Evolutionary conservation across 441 rosid genomes (phyloP).

Genomic region (Populus tomentosa): DNA sequence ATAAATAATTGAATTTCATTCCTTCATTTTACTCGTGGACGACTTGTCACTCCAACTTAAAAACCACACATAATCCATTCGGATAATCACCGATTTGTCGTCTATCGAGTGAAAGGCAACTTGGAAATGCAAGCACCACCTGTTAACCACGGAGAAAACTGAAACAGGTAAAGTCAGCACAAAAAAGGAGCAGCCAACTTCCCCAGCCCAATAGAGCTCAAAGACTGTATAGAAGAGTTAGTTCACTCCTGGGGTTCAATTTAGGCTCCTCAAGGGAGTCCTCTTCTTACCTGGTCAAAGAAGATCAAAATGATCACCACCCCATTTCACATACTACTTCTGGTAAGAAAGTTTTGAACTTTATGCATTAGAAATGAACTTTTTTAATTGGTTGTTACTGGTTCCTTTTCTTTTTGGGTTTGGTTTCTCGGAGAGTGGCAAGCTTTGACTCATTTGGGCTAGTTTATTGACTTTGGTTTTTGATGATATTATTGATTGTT

Average conservation of each 20-base stretch:
- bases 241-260: conserved; percentile 39
- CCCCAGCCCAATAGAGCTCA: conserved; percentile 26
- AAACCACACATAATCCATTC: too few relatives aligned
- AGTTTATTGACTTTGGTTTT: neutral
- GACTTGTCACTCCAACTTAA: neutral
- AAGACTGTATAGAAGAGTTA: conserved; percentile 44
- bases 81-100: too few relatives aligned
- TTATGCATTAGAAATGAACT: neutral
- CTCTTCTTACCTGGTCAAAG: conserved; percentile 49
- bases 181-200: too few relatives aligned
- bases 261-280: conserved; percentile 40
- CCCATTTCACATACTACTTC: conserved; percentile 6
- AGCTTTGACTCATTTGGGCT: neutral
- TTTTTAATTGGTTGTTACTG: neutral
- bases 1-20: neutral
- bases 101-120: too few relatives aligned
- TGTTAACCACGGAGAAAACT: too few relatives aligned
- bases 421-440: neutral
- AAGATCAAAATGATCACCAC: conserved; percentile 23
- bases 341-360: neutral
- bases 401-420: neutral
- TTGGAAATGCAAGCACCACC: too few relatives aligned
- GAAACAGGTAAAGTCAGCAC: too few relatives aligned
- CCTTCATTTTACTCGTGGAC: neutral
- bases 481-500: neutral